phyloP scores from a whole-genome alignment of 208 protist species.

The Leishmania turanica region DNA sequence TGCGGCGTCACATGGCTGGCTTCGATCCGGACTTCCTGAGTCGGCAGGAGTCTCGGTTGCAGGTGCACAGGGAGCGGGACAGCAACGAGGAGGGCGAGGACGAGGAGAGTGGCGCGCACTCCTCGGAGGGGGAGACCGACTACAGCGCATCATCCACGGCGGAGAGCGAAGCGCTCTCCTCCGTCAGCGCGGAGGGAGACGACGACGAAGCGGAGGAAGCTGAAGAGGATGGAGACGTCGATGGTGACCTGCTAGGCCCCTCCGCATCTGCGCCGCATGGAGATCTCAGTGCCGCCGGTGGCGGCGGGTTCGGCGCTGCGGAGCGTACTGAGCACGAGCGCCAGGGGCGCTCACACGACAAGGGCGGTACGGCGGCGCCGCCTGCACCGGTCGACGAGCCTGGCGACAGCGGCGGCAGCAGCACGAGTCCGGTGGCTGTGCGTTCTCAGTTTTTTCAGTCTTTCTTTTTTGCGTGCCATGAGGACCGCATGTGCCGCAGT shows the following conservation, averaged over 20 bases:
- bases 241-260: not conserved
- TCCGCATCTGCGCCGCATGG: not conserved
- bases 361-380: not conserved
- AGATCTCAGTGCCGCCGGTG: not conserved
- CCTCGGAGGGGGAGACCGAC: slow-evolving; percentile 24
- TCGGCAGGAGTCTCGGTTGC: slow-evolving; percentile 29
- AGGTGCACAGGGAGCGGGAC: not conserved
- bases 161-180: not conserved
- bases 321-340: not conserved
- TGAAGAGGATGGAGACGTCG: not conserved
- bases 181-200: slow-evolving; percentile 2
- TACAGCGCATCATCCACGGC: not conserved
- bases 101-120: slow-evolving; percentile 4
- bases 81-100: slow-evolving; percentile 12
- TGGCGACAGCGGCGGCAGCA: not conserved
- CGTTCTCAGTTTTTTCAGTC: slow-evolving; percentile 46
- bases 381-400: not conserved
- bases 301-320: not conserved
- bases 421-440: not conserved
- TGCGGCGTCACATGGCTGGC: slow-evolving; percentile 32
- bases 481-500: slow-evolving; percentile 24
- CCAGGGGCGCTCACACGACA: not conserved
- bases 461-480: slow-evolving; percentile 62
- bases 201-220: slow-evolving; percentile 2
- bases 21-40: slow-evolving; percentile 33